Base-by-base conservation (phyloP, 768 basidiomycete genomes). In the Termitomyces sp. region DNA sequence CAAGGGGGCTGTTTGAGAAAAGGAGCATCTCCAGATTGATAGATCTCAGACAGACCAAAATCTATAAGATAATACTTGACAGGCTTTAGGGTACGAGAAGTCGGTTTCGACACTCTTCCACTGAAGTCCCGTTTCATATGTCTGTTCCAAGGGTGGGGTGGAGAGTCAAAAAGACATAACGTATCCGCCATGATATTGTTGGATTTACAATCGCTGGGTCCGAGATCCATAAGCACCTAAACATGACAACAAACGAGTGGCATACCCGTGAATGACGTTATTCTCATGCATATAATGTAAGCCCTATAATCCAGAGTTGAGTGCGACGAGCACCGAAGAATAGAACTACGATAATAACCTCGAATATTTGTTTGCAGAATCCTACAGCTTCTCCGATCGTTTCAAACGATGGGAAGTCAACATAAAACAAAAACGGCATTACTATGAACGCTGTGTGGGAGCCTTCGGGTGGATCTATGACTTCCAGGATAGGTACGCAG, bases 231-330 rank as follows among this genome's bases (percentile, higher is more conserved):
- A 1, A 30, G 17, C 3, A 33, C 17, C 3, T 28, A 2, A 41
- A 35, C n/a, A n/a, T 12, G 33, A 50, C 3, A n/a, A 5, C 3
- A 50, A 14, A 35, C 11, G 14, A 7, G n/a, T 38, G 19, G 6
- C 35, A 33, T 58, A 71, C 74, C 73, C 64, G 55, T 75, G 72
- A 0, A 65, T 65, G 17, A 73, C 62, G 5, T 54, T 59, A 42
- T 72, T 62, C 5, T 63, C 23, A 33, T 75, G 71, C 68, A 74
- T 73, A 19, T 70, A 75, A 21, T 62, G 59, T 1, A 75, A 35
- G 0, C 70, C 71, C 71, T 74, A 23, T 15, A 14, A 35, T 12
- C 14, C 35, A 0, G 14, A 6, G 30, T 30, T 33, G 1, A 56
- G 15, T 28, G 9, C 14, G 14, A 47, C 46, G 57, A 26, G 21